Conservation (phyloP, 2,329 filamentous ascomycete genomes). For the Diaporthe nobilis region DNA sequence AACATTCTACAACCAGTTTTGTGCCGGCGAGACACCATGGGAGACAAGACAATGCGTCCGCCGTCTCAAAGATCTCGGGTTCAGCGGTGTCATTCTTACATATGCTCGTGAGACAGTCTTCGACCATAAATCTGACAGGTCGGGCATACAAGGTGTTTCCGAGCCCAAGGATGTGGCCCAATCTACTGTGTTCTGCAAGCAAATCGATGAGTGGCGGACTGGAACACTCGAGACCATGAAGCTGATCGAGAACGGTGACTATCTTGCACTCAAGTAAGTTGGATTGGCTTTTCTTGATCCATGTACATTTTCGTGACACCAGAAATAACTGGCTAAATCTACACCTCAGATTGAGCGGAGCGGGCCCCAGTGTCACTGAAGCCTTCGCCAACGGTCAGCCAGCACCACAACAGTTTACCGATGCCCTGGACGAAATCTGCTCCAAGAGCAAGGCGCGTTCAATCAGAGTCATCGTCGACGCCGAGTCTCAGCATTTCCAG, state of each 20-base stretch:
- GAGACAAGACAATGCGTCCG: constrained; percentile 58
- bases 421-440: constrained; percentile 58
- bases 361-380: constrained; percentile 55
- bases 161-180: neutral
- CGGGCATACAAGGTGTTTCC: constrained; percentile 43
- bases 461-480: constrained; percentile 61
- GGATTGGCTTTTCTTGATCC: neutral
- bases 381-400: constrained; percentile 53
- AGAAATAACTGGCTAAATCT: neutral
- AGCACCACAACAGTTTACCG: constrained; percentile 57
- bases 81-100: constrained; percentile 69
- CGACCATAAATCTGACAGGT: constrained; percentile 52
- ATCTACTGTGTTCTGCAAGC: constrained; percentile 44
- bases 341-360: constrained; percentile 56
- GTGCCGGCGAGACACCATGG: constrained; percentile 62
- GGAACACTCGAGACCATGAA: constrained; percentile 51
- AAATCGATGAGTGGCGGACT: constrained; percentile 55
- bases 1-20: constrained; percentile 70
- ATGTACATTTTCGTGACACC: too few species aligned
- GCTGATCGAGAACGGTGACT: constrained; percentile 53
- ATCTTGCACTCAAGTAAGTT: constrained; percentile 56
- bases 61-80: constrained; percentile 63
- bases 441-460: constrained; percentile 54
- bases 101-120: constrained; percentile 63
- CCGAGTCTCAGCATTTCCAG: constrained; percentile 62